Base-by-base conservation (phyloP, 305 asterid genomes). In the Ilex paraguariensis region DNA sequence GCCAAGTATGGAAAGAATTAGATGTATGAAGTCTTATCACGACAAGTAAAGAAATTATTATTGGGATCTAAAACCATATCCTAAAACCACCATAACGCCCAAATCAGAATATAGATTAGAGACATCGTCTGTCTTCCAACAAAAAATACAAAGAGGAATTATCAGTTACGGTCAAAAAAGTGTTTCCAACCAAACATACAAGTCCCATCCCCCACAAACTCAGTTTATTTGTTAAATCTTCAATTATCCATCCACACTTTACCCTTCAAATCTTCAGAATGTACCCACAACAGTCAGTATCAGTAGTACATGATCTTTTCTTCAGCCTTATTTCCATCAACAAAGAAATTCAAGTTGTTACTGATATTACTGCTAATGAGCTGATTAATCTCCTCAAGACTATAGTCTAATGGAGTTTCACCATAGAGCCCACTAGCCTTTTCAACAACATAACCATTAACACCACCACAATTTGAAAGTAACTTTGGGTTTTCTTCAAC, bases 371-470 rank as follows among this genome's bases (percentile, higher is more conserved):
- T 78, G 66, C 83, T 83, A 45, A 90, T 83, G 15, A 90, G 77
- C 69, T 81, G 83, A 73, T 85, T 83, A 65, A 87, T 87, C 85
- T 84, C 97, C 75, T 87, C 87, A 61, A 83, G 72, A 30, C 83
- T 71, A 68, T 78, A 78, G 57, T 89, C 91, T 71, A 80, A 55
- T 51, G 79, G 79, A 63, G 70, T 75, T 9, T 71, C 81, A 14
- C 42, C 60, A 14, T 64, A 52, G 50, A 55, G 51, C 5, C 50
- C 63, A 30, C 62, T 59, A 61, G 66, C 59, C 28, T 67, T 70
- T 36, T 45, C 69, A 60, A 31, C 57, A 28, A 40, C 62, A 52
- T 62, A 57, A 15, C 63, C 66, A 55, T 61, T 62, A 48, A 13
- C 45, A 40, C 50, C 33, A 54, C 31, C 14, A 42, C 55, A 45